phyloP scores from a whole-genome alignment of 306 rosid genomes.

The Cyclanthera cordifolia region DNA sequence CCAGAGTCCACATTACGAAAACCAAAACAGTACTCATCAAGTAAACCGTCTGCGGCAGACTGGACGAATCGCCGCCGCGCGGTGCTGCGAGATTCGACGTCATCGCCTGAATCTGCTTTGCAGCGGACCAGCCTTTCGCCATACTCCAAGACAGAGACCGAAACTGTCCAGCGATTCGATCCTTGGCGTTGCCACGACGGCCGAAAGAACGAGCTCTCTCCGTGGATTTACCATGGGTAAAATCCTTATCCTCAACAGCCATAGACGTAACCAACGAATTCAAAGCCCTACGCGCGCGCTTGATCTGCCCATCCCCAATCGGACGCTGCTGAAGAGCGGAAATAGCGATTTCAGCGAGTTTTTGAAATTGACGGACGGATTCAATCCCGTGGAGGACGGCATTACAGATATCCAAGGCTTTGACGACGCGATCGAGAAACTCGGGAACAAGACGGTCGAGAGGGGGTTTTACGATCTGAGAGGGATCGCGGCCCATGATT shows the following conservation, averaged over 20 bases:
- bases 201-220: slow-evolving; percentile 84
- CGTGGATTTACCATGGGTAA: slow-evolving; percentile 25
- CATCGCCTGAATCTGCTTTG: slow-evolving; percentile 81
- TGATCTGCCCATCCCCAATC: slow-evolving; percentile 78
- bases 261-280: slow-evolving; percentile 34
- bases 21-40: slow-evolving; percentile 46
- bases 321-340: slow-evolving; percentile 40
- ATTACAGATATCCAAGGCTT: slow-evolving; percentile 72
- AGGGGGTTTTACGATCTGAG: slow-evolving; percentile 57
- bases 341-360: slow-evolving; percentile 66
- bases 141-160: slow-evolving; percentile 50
- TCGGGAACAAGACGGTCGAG: slow-evolving; percentile 71
- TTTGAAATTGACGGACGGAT: slow-evolving; percentile 50
- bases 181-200: slow-evolving; percentile 31
- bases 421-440: slow-evolving; percentile 59
- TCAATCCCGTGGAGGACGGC: slow-evolving; percentile 68
- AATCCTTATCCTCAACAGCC: slow-evolving; percentile 54
- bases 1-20: slow-evolving; percentile 75
- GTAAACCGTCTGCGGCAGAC: slow-evolving; percentile 49
- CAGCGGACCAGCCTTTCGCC: slow-evolving; percentile 77
- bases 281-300: slow-evolving; percentile 75
- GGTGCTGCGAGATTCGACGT: slow-evolving; percentile 46
- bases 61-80: slow-evolving; percentile 49
- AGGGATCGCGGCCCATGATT: slow-evolving; percentile 59
- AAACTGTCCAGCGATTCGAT: slow-evolving; percentile 24